Base-by-base conservation (phyloP, 352 stramenopile species). In the Phytophthora aleatoria region DNA sequence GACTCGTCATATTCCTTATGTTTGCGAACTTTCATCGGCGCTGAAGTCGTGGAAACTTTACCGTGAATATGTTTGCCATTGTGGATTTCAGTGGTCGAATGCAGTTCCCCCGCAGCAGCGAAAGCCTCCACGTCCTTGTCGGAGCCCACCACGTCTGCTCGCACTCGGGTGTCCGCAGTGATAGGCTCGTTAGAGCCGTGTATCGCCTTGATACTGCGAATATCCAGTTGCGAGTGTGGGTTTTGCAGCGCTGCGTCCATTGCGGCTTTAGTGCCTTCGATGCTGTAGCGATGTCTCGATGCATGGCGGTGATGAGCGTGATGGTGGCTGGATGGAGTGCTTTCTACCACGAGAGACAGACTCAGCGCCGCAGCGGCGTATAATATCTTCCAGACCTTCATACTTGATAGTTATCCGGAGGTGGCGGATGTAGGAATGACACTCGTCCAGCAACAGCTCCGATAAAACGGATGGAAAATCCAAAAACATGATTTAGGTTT, bases 151-250 rank as follows among this genome's bases (percentile, higher is more conserved):
- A 80, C 43, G 39, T 73, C 66, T 13, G 72, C 72, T 35, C 41
- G 51, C 16, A 80, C 57, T 64, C 15, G 59, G 30, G 57, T 73
- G 30, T 51, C n/a, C 27, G 36, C 48, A 38, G 44, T 72, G 4
- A 77, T 24, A 35, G 53, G 54, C 28, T 53, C 20, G 3, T 47
- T 43, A 3, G 38, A 11, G 24, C 36, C 54, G 50, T 58, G 41
- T n/a, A 73, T 54, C 1, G 56, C 43, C 39, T 70, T 64, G 50
- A 80, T 64, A 35, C 72, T 72, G 44, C 72, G 69, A 12, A 80
- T 70, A 48, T 80, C 72, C 33, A 80, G 53, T 38, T 43, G 53
- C 0, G 42, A 16, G 38, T 67, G 60, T 27, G 58, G 30, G 12
- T 42, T 64, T 30, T 52, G 55, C 9, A 80, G 50, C 10, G 65